Evolutionary conservation across 1,284 basidiomycete species (phyloP), one percentile per base, ranked within the genome.

Genomic region (Rhodotorula sp.): DNA sequence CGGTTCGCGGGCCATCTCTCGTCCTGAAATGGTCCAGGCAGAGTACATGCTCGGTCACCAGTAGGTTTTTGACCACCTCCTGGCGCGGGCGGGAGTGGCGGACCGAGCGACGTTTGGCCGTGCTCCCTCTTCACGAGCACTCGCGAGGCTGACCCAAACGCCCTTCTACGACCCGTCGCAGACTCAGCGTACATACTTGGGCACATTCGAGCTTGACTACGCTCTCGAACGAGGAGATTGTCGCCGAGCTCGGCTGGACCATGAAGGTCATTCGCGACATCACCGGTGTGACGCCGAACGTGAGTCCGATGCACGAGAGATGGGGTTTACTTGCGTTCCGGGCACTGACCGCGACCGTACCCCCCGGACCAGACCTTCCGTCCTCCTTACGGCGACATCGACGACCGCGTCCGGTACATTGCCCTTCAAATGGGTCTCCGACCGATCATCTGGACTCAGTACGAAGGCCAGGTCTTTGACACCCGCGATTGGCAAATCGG

Each of bases 401-500:
- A 95, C 81, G 91, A 95, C 82, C 91, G 93, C 79, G 91, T 95
- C 64, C 90, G 93, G 75, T 90, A 88, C 56, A 92, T 95, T 79
- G 84, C 88, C 56, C 79, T 89, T 66, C 89, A 90, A 16, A 92
- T 94, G 91, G 79, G 90, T 48, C 81, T 93, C 81, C 81, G 87
- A 6, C 89, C 91, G 49, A 87, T 93, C 77, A 88, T 92, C 78
- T 93, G 91, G 91, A 90, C 90, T 23, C 82, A 84, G 23, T 84
- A 85, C 48, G 83, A 85, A 38, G 80, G 80, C 50, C 52, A 67
- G 26, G 54, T 65, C 16, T 76, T 72, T 60, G 72, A 73, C 67
- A 73, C 72, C n/a, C 59, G 61, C 15, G 77, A 78, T 61, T 79
- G 75, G 76, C 73, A 79, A 60, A 76, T 79, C 62, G 76, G 76